Evolutionary conservation across 495 filamentous ascomycete species (phyloP), one percentile per base, ranked within the genome.

Genomic region (Penicillium verhagenii): DNA sequence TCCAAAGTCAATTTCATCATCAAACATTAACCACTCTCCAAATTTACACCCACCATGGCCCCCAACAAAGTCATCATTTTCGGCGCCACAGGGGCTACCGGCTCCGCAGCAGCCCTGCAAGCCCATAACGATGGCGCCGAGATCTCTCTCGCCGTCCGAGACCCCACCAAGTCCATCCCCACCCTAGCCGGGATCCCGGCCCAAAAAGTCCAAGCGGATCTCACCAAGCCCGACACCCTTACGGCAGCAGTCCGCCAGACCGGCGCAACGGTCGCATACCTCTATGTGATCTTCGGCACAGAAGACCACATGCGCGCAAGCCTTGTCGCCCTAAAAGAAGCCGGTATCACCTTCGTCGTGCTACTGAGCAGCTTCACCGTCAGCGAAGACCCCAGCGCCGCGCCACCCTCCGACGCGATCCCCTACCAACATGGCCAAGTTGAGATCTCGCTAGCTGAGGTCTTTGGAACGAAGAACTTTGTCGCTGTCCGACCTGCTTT

Each of bases 311-410:
- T 61, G 59, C 43, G 38, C 8, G 16, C 24, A 2, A 44, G 39
- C 23, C 35, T 61, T 4, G 19, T 8, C 11, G 59, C 59, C 1
- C 47, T 61, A 3, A 58, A 58, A 37, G 52, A 52, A 11, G 42
- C 50, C 9, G 58, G 58, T 3, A 56, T 65, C 31, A 43, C 61
- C 10, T 58, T 38, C 8, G 45, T 65, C 4, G 58, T 65, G 2
- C 39, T 61, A 3, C 42, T 61, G 39, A 65, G 61, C 49, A 65
- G 61, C 39, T 56, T 45, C 43, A 54, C 50, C 6, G 33, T 61
- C 2, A n/a, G 46, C 1, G 42, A 24, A 14, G 54, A 57, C 29
- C 31, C 40, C 7, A 35, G 38, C 3, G 47, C 24, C 10, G 33
- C 52, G 1, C 3, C 48, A 1, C 23, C 50, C 0, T 6, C 14